phyloP scores from a whole-genome alignment of 345 rosid genomes.

The Anastatica hierochuntica region DNA sequence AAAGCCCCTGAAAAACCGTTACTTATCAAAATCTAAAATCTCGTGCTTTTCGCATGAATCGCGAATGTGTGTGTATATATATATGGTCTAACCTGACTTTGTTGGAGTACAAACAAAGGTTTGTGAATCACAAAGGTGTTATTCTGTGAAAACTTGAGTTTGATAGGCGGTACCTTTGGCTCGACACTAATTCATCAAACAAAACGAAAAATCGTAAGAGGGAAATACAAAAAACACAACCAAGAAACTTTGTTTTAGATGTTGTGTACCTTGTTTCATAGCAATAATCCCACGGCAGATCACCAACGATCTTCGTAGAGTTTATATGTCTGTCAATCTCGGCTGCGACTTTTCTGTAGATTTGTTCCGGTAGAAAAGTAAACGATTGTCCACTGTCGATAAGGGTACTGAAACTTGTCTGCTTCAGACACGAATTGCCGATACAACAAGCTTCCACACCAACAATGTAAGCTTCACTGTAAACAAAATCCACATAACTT shows the following conservation, averaged over 20 bases:
- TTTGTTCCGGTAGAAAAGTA: slow-evolving; percentile 56
- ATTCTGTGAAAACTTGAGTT: slow-evolving; percentile 55
- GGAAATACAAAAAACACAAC: neutral
- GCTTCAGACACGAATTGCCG: slow-evolving; percentile 55
- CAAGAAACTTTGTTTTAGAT: neutral
- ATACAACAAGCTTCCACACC: slow-evolving; percentile 67
- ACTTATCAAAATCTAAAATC: slow-evolving; percentile 1
- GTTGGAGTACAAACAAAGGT: slow-evolving; percentile 55
- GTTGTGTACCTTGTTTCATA: slow-evolving; percentile 55
- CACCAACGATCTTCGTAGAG: slow-evolving; percentile 39
- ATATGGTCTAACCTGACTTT: slow-evolving; percentile 44
- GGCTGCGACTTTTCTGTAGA: slow-evolving; percentile 38
- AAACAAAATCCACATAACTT: slow-evolving; percentile 10
- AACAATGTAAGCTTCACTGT: slow-evolving; percentile 40
- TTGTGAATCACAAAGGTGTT: slow-evolving; percentile 61
- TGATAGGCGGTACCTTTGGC: slow-evolving; percentile 54
- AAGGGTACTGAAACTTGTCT: slow-evolving; percentile 42
- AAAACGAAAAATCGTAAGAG: neutral
- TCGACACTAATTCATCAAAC: slow-evolving; percentile 34
- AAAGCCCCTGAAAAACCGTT: slow-evolving; percentile 31
- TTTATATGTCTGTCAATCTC: slow-evolving; percentile 72
- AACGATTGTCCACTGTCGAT: slow-evolving; percentile 88
- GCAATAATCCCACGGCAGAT: slow-evolving; percentile 62
- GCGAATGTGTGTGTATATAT: neutral
- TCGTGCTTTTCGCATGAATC: neutral